These are phyloP conservation scores for Lactarius hatsudake DNA, from an alignment of 768 basidiomycete species.

Conservation along the genomic window DNA sequence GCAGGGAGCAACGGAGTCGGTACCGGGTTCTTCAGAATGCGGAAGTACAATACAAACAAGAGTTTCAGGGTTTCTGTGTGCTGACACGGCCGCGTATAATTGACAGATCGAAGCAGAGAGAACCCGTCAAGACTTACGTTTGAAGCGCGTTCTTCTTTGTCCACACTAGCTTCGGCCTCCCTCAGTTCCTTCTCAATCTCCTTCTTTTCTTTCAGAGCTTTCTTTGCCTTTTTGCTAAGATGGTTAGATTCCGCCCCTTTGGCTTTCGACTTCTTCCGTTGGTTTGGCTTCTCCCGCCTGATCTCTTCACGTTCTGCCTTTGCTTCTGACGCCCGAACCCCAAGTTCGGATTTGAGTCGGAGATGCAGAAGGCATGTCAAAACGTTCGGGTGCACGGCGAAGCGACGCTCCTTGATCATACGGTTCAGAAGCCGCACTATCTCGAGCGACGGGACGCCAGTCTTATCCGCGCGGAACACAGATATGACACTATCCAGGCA, in stretches of 20 bases:
- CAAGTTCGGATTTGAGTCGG: slow-evolving; percentile 83
- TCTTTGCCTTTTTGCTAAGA: slow-evolving; percentile 90
- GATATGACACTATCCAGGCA: slow-evolving; percentile 79
- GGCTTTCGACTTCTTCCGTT: slow-evolving; percentile 40
- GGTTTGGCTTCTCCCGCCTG: slow-evolving; percentile 32
- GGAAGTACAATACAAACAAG: slow-evolving; percentile 95
- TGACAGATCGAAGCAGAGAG: slow-evolving; percentile 8
- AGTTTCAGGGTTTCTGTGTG: slow-evolving; percentile 98
- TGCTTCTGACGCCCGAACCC: slow-evolving; percentile 72
- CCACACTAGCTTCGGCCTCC: slow-evolving; percentile 92
- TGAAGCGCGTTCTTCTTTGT: slow-evolving; percentile 82
- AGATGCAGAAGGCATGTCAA: slow-evolving; percentile 81
- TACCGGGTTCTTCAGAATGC: slow-evolving; percentile 82
- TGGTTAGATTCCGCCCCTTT: slow-evolving; percentile 55
- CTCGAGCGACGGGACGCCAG: slow-evolving; percentile 81
- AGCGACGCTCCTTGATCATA: slow-evolving; percentile 93
- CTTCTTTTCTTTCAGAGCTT: slow-evolving; percentile 81
- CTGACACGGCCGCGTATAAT: slow-evolving; percentile 40
- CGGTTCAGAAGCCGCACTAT: slow-evolving; percentile 87
- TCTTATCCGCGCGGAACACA: slow-evolving; percentile 80
- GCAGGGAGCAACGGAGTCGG: slow-evolving; percentile 79
- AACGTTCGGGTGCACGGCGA: slow-evolving; percentile 86
- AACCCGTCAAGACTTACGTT: slow-evolving; percentile 53
- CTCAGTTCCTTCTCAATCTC: slow-evolving; percentile 89
- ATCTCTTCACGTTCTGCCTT: slow-evolving; percentile 53